Conservation (phyloP, 306 rosid genomes). For the Dalbergia cultrata region DNA sequence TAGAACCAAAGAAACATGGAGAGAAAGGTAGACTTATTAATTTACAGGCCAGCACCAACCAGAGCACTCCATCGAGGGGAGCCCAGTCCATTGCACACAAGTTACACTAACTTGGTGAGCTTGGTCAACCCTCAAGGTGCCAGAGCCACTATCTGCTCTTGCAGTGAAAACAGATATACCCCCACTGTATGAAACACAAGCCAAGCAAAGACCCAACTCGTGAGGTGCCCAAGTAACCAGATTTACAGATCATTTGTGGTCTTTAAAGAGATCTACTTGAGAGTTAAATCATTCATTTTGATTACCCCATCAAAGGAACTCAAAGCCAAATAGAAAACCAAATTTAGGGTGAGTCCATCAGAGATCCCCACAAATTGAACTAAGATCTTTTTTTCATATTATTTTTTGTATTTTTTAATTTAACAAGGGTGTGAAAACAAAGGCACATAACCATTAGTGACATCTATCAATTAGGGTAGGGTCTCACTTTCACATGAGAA, state of each 20-base stretch:
- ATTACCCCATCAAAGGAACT: constrained; percentile 78
- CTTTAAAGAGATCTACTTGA: constrained; percentile 69
- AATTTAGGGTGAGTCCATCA: constrained; percentile 78
- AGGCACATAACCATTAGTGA: too few species aligned
- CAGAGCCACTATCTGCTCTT: constrained; percentile 73
- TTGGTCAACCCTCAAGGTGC: constrained; percentile 64
- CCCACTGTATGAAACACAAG: constrained; percentile 83
- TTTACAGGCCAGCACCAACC: constrained; percentile 64
- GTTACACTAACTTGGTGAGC: constrained; percentile 85
- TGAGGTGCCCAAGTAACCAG: constrained; percentile 88
- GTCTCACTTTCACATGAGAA: too few species aligned
- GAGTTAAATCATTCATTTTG: constrained; percentile 64
- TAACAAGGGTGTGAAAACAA: too few species aligned
- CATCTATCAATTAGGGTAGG: too few species aligned
- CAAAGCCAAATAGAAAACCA: constrained; percentile 69
- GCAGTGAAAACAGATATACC: constrained; percentile 73
- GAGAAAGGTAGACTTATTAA: too few species aligned
- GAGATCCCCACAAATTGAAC: too few species aligned
- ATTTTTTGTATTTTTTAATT: too few species aligned
- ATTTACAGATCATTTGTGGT: constrained; percentile 71
- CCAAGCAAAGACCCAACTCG: constrained; percentile 75
- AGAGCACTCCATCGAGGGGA: constrained; percentile 72
- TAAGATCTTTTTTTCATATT: too few species aligned
- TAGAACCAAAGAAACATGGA: too few species aligned
- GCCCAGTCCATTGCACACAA: constrained; percentile 74